Evolutionary conservation across 2,329 filamentous ascomycete species (phyloP), one percentile per base, ranked within the genome.

Genomic region (Botryosphaeria dothidea): DNA sequence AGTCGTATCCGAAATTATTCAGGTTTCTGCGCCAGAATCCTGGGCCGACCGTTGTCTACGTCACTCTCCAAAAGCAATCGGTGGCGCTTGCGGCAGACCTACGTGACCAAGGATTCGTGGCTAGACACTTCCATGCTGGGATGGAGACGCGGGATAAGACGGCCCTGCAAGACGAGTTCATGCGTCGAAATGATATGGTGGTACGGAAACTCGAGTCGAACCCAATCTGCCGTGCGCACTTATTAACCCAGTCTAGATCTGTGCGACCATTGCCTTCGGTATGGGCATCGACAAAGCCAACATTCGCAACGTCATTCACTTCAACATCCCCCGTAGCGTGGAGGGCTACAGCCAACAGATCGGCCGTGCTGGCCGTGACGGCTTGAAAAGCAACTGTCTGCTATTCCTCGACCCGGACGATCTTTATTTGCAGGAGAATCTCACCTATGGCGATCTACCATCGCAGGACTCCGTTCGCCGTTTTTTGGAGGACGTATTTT

Each of bases 11-110:
- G 1, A 75, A 77, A 48, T 71, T 86, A 11, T 78, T 80, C 36
- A 66, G 73, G 0, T 88, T 88, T 66, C 74, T 89, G 8, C 75
- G 74, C 34, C 68, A 78, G 0, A 79, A 88, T 64, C 76, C 79
- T 1, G 87, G 87, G 0, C 78, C 86, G 2, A 85, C 85, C 0
- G 84, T 89, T 23, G 79, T 90, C 13, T 90, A 89, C 63, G 85
- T 88, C 1, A 88, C 86, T 0, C 71, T 84, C 0, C 86, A 88
- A 65, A 83, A 81, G 70, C 81, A 85, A 68, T 79, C 85, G 0
- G 83, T 83, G 65, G 49, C 62, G 0, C 71, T 86, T 6, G 82
- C 83, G 1, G 41, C 65, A 1, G 68, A 74, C 1, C 69, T 87
- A 2, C 68, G 66, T 0, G 65, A 66, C 0, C 65, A 79, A 4